Evolutionary conservation across 345 rosid species (phyloP).

Genomic region (Eucalyptus marginata): DNA sequence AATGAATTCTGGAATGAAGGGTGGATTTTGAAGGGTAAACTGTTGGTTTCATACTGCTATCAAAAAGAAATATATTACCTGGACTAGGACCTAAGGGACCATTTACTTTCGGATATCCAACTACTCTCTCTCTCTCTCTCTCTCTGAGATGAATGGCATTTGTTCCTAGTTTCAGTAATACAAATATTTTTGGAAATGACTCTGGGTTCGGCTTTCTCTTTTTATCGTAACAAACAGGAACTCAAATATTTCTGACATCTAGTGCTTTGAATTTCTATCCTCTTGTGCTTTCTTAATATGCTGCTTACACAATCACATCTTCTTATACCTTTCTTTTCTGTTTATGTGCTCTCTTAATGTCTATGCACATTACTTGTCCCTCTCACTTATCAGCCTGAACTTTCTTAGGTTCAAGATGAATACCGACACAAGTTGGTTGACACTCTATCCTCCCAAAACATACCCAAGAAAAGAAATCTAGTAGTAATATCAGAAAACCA

Average conservation of each 20-base stretch:
- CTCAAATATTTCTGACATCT: not conserved
- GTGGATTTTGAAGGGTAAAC: not conserved
- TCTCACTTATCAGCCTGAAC: not conserved
- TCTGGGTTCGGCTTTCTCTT: not conserved
- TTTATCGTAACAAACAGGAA: not conserved
- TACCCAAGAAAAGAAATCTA: not conserved
- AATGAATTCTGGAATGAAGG: not conserved
- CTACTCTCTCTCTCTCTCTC: not conserved
- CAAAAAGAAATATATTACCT: not conserved
- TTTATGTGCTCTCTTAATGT: not conserved
- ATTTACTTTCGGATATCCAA: not conserved
- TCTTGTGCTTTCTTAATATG: not conserved
- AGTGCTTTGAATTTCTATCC: not conserved
- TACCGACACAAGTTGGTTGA: not conserved
- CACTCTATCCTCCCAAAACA: not conserved
- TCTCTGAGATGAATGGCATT: not conserved
- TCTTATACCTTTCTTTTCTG: not conserved
- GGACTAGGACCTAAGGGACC: not conserved
- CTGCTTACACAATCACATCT: not conserved
- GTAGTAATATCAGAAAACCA: not conserved
- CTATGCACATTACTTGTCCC: not conserved
- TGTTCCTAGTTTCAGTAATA: not conserved
- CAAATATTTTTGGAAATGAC: not conserved
- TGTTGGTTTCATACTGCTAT: not conserved
- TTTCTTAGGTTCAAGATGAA: not conserved